Base-by-base conservation (phyloP, 2,329 filamentous ascomycete species). In the Zymoseptoria crescenta region DNA sequence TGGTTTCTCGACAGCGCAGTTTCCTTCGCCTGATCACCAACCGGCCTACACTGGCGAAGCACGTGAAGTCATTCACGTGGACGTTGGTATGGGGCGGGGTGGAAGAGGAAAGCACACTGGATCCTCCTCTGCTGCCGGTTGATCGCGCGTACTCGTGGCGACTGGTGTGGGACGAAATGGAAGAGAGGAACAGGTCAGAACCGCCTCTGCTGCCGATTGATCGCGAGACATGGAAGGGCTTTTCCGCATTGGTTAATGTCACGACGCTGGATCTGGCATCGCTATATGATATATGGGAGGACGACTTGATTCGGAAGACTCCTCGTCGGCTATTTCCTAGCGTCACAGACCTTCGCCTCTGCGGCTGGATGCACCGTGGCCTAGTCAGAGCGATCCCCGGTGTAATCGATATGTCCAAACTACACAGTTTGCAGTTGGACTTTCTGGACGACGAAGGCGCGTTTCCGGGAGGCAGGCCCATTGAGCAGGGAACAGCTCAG, bases 11-110 rank as follows among this genome's bases (percentile, higher is more conserved):
- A 4, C 60, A 62, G 30, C 57, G 60, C 29, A 53, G 29, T 8
- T 62, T 62, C 52, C 55, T 62, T 3, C 21, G 57, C 6, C 48
- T 58, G n/a, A 30, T 62, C 21, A 57, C 51, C 4, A 50, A 49
- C 9, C 53, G n/a, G 24, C 57, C 41, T 9, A 3, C 54, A n/a
- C 55, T 62, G 5, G 57, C 60, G 10, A 57, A 28, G 24, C 54
- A 60, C 28, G 60, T 62, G 10, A 59, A 54, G 48, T 56, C 55
- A 1, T 54, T 62, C 49, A 59, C 57, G 8, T 62, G 60, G 60
- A 62, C 60, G 2, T 49, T 62, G 24, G 24, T 56, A n/a, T 62
- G 60, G 60, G 35, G 30, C 13, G 16, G 10, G 4, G 27, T 35
- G 13, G 48, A 57, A 13, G 48, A 56, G 13, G 13, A 35, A 13